Base-by-base conservation (phyloP, 2,329 filamentous ascomycete genomes). In the Pestalotiopsis sp. region DNA sequence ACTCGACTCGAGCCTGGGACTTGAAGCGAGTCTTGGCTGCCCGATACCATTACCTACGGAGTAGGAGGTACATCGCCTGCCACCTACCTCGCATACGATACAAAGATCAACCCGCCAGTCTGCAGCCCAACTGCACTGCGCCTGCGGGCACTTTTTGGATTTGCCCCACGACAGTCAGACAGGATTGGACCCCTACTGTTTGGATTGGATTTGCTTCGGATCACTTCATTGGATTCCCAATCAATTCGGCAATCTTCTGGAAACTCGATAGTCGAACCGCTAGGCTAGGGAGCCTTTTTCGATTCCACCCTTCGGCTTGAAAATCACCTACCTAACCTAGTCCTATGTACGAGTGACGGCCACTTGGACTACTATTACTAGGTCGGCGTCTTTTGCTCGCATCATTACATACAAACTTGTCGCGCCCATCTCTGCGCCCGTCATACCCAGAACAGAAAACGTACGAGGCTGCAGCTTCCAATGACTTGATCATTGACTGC, bases 121-220 rank as follows among this genome's bases (percentile, higher is more conserved):
- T 67, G 66, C 66, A 63, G 66, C 57, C 59, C 66, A 63, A 63
- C 66, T 62, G 66, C 36, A 59, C 52, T 36, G 59, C 36, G 61
- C 61, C 20, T 14, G 38, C 61, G 61, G 61, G 52, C 66, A 52
- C 66, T 62, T 49, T 56, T 36, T 36, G 31, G 31, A 9, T 36
- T 36, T 67, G 62, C 66, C 57, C 66, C 66, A 67, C 66, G 58
- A 67, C 61, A 39, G 52, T 14, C 52, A 36, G 31, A 36, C 31
- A 41, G 45, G 11, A 23, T 52, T 66, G 52, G 65, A 66, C 65
- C 65, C 52, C 27, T 52, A 52, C 45, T 36, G 31, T 36, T 9
- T 36, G 31, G 31, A 36, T 36, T 36, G 45, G 17, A 17, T 20
- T 52, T 52, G 45, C 45, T 61, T 36, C 31, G 31, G 31, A 66